Evolutionary conservation across 495 filamentous ascomycete species (phyloP).

Genomic region (Xanthoparmelia taractica): DNA sequence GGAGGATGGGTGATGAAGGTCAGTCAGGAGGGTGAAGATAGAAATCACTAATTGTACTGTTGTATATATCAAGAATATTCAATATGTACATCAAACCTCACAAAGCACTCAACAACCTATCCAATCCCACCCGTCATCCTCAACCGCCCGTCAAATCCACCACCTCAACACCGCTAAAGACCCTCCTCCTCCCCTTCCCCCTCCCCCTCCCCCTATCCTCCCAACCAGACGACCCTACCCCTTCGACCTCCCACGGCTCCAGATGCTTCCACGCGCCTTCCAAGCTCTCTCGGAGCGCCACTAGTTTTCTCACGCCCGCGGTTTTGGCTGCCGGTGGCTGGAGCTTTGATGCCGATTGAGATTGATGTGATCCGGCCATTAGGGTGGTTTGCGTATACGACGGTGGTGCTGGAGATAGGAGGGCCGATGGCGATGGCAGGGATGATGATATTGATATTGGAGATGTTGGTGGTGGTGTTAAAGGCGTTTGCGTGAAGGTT

Average conservation of each 20-base stretch:
- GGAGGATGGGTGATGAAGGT: not conserved
- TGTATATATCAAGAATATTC: not conserved
- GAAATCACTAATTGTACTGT: not conserved
- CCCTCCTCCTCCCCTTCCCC: no score
- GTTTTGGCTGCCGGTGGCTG: not conserved
- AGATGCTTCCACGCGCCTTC: conserved; percentile 27
- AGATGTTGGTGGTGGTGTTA: not conserved
- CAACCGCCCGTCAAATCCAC: conserved; percentile 22
- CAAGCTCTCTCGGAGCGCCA: conserved; percentile 22
- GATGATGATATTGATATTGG: conserved; percentile 1
- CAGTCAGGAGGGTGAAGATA: no score
- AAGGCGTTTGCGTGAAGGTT: conserved; percentile 1
- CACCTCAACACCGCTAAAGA: conserved; percentile 20
- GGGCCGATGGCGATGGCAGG: conserved; percentile 19
- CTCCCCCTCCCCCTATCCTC: no score
- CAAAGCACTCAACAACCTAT: not conserved
- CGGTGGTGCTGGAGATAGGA: conserved; percentile 10
- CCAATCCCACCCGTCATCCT: not conserved
- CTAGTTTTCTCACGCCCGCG: conserved; percentile 4
- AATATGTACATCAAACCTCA: not conserved
- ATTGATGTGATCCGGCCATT: not conserved
- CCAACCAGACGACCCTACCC: not conserved
- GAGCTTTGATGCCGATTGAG: not conserved
- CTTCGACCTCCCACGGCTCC: conserved; percentile 16
- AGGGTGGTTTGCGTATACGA: not conserved